These are phyloP conservation scores for Triticum dicoccoides DNA, from an alignment of 176 grass and related monocot species.

Conservation along the genomic window DNA sequence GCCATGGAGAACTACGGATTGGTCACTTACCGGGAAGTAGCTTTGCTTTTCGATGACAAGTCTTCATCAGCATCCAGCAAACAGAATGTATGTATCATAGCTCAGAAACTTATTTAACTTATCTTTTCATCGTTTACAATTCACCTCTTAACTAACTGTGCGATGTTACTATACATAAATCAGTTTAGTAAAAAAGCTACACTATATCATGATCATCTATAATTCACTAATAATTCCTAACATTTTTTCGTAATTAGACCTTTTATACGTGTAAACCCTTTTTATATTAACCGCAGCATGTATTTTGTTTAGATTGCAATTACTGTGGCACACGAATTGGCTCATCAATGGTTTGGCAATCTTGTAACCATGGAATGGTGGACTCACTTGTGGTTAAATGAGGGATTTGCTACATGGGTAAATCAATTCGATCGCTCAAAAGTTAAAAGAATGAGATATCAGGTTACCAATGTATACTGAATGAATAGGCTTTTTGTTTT, in stretches of 20 bases:
- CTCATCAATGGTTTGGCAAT: constrained; percentile 85
- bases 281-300: constrained; percentile 4
- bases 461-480: neutral
- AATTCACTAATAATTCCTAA: neutral
- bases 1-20: constrained; percentile 98
- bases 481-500: constrained; percentile 11
- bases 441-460: neutral
- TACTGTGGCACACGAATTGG: constrained; percentile 73
- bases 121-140: constrained; percentile 1
- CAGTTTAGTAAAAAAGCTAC: neutral
- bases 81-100: constrained; percentile 38
- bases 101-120: constrained; percentile 10
- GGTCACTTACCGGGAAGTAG: constrained; percentile 66
- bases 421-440: neutral
- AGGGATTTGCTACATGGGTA: constrained; percentile 84
- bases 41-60: constrained; percentile 76
- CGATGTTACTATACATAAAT: neutral
- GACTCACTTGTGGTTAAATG: constrained; percentile 83
- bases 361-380: constrained; percentile 94
- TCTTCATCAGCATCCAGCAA: constrained; percentile 58
- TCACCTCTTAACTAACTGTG: constrained; percentile 7
- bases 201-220: neutral
- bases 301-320: constrained; percentile 52
- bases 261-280: constrained; percentile 4
- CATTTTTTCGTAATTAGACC: neutral